Evolutionary conservation across 2,329 filamentous ascomycete genomes (phyloP).

Genomic region (Fusarium piperis): DNA sequence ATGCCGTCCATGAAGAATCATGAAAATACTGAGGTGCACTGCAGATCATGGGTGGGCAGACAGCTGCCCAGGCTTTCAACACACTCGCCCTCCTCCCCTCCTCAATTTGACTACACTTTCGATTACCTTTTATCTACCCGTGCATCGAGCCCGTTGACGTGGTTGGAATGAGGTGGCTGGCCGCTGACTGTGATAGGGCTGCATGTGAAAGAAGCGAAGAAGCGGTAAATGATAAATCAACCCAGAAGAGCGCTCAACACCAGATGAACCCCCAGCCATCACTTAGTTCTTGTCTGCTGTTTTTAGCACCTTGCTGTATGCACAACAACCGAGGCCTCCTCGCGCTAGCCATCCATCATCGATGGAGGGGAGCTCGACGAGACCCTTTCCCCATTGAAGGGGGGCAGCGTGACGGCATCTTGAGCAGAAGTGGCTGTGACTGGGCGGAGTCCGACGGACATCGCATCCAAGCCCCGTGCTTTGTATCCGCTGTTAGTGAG

Average conservation of each 20-base stretch:
- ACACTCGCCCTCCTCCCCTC: background rate
- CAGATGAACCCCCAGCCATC: constrained; percentile 6
- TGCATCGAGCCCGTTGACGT: background rate
- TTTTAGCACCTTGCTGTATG: constrained; percentile 12
- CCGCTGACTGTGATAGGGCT: constrained; percentile 1
- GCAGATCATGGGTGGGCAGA: background rate
- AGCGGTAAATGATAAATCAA: constrained; percentile 2
- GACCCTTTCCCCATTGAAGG: background rate
- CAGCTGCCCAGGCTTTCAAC: background rate
- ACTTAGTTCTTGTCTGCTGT: background rate
- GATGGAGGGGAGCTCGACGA: constrained; percentile 1
- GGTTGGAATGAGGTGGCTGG: constrained; percentile 17
- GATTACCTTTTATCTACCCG: background rate
- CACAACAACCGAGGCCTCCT: constrained; percentile 7
- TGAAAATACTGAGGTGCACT: background rate
- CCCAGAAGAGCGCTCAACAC: background rate
- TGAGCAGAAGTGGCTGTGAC: constrained; percentile 25
- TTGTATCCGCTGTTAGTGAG: constrained; percentile 20
- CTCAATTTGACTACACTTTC: background rate
- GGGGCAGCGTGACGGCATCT: constrained; percentile 15
- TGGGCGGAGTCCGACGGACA: constrained; percentile 28
- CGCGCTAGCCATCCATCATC: background rate
- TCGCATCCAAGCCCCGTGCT: constrained; percentile 6
- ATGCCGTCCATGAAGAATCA: background rate
- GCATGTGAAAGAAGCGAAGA: constrained; percentile 25